Evolutionary conservation across 257 asterid species (phyloP), one percentile per base, ranked within the genome.

Genomic region (Rubia yunnanensis): DNA sequence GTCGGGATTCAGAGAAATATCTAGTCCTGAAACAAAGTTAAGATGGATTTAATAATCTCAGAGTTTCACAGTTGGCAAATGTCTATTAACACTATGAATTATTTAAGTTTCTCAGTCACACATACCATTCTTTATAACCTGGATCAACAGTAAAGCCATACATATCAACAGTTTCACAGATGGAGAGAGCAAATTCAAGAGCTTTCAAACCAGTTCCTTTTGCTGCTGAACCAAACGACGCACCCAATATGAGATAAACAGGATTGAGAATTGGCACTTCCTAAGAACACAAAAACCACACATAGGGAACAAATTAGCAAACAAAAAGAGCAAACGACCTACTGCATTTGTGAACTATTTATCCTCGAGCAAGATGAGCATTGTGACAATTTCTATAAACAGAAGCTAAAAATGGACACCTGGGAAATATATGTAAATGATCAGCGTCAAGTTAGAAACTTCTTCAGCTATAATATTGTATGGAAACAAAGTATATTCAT

Each of bases 131-230:
- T 75, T 86, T 88, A 73, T 94, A 94, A 52, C 97, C 99, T 72
- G 97, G 99, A 81, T 94, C 99, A 32, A 94, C 99, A 63, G 99
- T 94, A 79, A 90, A 94, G 69, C 99, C 99, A 77, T 94, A 94
- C 95, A 94, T 94, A 69, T 94, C 95, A 60, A 90, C 97, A 70
- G 88, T 81, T 58, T 90, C 95, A 69, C 97, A 94, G 17, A 88
- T 73, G 89, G 97, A 94, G 78, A 94, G 96, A 63, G 99, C 96
- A 48, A 94, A 94, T 74, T 94, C 99, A 76, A 94, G 97, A 72
- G 99, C 97, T 87, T 94, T 94, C 74, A 94, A 81, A 65, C 99
- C 99, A 10, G 97, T 90, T 70, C 97, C 97, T 84, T 94, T 94
- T 49, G 99, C 99, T 65, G 91, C 87, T 68, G 91, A 82, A 65